Evolutionary conservation across 805 yeast genomes (phyloP), one percentile per base, ranked within the genome.

Genomic region (Aciculoconidium aculeatum): DNA sequence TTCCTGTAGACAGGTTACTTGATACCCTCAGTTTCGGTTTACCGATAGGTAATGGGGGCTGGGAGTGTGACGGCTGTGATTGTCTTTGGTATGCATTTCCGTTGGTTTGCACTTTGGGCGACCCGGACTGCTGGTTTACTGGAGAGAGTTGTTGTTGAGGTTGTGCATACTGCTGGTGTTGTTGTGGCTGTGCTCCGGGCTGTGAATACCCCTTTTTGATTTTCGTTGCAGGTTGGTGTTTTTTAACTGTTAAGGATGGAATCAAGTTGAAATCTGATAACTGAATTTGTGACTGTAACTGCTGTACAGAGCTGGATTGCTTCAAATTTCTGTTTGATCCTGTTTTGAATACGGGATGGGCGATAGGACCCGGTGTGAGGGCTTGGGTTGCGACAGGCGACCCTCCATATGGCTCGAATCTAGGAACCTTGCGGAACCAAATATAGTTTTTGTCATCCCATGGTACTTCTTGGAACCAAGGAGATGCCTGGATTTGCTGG

Each of bases 361-460:
- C n/a, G 24, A 11, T 15, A 10, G 28, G 25, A 7, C 28, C 35
- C 5, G 40, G 32, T 20, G 21, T 9, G 21, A 26, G 16, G 4
- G 33, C 27, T 5, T 25, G 15, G 4, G 29, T 10, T 11, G 33
- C 17, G 12, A 13, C 11, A 17, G 23, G 16, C 20, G 27, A 4
- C 31, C 18, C 25, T 15, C 26, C 28, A 22, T 40, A 47, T 3
- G 56, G 56, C 29, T 51, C 56, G 21, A 51, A 51, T 15, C 55
- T 32, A 1, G 56, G 56, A 4, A 47, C 56, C 12, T 46, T 47
- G 4, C 56, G 29, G 25, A 31, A 28, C 70, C 70, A 64, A 14
- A 64, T 58, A 34, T 41, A 61, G 26, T 48, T 58, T 19, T 52
- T 44, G 36, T 62, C 66, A 27, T 58, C 49, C 70, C 70, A 64